Conservation (phyloP, 768 basidiomycete species). For the Lactarius tabidus region DNA sequence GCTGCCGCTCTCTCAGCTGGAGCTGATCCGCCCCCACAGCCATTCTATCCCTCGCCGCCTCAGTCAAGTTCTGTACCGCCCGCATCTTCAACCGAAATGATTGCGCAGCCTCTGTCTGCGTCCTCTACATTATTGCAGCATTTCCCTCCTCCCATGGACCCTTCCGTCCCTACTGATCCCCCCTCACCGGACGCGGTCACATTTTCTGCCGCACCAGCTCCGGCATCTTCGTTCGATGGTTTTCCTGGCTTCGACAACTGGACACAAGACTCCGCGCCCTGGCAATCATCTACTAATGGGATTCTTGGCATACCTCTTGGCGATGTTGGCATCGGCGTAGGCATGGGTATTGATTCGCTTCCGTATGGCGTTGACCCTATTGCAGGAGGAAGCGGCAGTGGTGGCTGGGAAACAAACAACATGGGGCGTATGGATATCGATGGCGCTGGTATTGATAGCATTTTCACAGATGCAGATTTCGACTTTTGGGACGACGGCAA, state of each 20-base stretch:
- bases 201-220: conserved; percentile 23
- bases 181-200: conserved; percentile 21
- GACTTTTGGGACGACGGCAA: conserved; percentile 66
- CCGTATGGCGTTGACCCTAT: conserved; percentile 46
- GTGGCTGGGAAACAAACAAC: conserved; percentile 25
- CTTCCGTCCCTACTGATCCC: conserved; percentile 4
- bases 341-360: conserved; percentile 36
- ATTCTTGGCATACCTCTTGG: conserved; percentile 22
- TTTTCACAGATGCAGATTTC: conserved; percentile 85
- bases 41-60: conserved; percentile 63
- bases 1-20: conserved; percentile 30
- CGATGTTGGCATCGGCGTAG: conserved; percentile 31
- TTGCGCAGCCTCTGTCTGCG: not conserved
- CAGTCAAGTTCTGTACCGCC: conserved; percentile 36
- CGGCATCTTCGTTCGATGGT: conserved; percentile 29
- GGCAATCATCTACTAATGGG: conserved; percentile 19
- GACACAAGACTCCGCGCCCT: conserved; percentile 28
- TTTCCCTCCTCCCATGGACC: conserved; percentile 12
- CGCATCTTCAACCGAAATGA: conserved; percentile 2
- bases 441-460: conserved; percentile 31
- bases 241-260: conserved; percentile 46
- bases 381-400: conserved; percentile 31
- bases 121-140: conserved; percentile 6
- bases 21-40: conserved; percentile 26
- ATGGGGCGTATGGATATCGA: conserved; percentile 32